These are phyloP conservation scores for Leccinellum rugosiceps DNA, from an alignment of 768 basidiomycete species.

Conservation along the genomic window DNA sequence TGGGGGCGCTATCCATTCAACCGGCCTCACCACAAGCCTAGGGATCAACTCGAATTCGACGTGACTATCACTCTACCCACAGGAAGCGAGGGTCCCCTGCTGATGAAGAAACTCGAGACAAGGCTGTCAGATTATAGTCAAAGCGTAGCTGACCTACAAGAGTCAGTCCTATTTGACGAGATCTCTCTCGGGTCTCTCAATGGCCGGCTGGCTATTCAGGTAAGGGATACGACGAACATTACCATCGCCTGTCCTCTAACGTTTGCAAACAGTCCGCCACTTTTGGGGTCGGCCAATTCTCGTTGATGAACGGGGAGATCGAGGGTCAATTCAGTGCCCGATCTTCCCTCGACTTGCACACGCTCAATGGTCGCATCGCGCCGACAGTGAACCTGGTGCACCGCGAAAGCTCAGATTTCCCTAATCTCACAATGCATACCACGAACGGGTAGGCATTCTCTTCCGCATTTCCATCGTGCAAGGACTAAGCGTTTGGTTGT, in stretches of 20 bases:
- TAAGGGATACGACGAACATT: slow-evolving; percentile 8
- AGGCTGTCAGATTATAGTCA: slow-evolving; percentile 40
- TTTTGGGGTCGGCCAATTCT: slow-evolving; percentile 25
- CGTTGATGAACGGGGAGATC: slow-evolving; percentile 46
- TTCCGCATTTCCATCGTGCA: background rate
- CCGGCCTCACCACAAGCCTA: background rate
- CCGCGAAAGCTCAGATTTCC: slow-evolving; percentile 18
- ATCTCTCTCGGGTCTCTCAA: slow-evolving; percentile 37
- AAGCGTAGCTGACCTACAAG: slow-evolving; percentile 32
- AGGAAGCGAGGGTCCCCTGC: slow-evolving; percentile 18
- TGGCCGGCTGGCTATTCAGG: slow-evolving; percentile 34
- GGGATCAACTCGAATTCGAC: slow-evolving; percentile 31
- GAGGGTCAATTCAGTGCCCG: slow-evolving; percentile 39
- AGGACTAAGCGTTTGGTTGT: slow-evolving; percentile 3
- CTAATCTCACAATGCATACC: slow-evolving; percentile 34
- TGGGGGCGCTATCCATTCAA: background rate
- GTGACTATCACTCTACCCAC: slow-evolving; percentile 39
- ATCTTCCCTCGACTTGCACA: slow-evolving; percentile 33
- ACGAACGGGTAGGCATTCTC: slow-evolving; percentile 39
- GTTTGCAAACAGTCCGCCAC: slow-evolving; percentile 30
- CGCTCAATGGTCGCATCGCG: slow-evolving; percentile 40
- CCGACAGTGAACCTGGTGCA: slow-evolving; percentile 38
- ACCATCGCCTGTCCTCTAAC: slow-evolving; percentile 1
- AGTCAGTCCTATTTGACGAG: slow-evolving; percentile 35
- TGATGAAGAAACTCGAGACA: slow-evolving; percentile 44